Base-by-base conservation (phyloP, 352 stramenopile species). In the Globisporangium heterothallicum region DNA sequence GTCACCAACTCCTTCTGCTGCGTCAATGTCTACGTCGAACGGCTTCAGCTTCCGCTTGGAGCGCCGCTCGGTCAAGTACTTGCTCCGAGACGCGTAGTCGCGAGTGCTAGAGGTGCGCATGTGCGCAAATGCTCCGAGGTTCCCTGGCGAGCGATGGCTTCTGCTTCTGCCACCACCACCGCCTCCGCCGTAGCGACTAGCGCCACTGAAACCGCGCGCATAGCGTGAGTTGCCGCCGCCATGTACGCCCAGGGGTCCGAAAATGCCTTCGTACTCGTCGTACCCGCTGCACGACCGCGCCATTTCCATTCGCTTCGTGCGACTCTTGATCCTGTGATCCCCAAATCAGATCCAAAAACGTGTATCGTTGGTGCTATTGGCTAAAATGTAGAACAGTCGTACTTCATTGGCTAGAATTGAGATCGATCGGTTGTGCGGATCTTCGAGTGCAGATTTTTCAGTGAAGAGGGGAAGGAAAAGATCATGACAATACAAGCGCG, bases 191-290 rank as follows among this genome's bases (percentile, higher is more conserved):
- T 43, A 38, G 38, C n/a, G 16, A 40, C 19, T 19, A 43, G 26
- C 14, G 35, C 41, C 10, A 40, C 40, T 7, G 22, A 24, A 29
- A 3, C 16, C 35, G 32, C 32, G 38, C 49, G 24, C 40, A 42
- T 36, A 34, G 26, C 21, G 46, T 36, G 38, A 29, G 49, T 0
- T 18, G 32, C 32, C n/a, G 13, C 42, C 18, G 46, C 19, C 66
- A 62, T 46, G 60, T 22, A 43, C 26, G 7, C 63, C 60, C 25
- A 89, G 47, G 25, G 74, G 65, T 4, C 74, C 75, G 36, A 87
- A 87, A 45, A 73, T 73, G 9, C 75, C 75, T 7, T 74, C 61
- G 38, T 85, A 87, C 60, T 89, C 78, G 52, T 89, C 74, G 51
- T 87, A 87, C 19, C 72, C 74, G 47, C 42, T 70, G 50, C 55